Conservation (phyloP, 1,284 basidiomycete genomes). For the Heliocybe sulcata region DNA sequence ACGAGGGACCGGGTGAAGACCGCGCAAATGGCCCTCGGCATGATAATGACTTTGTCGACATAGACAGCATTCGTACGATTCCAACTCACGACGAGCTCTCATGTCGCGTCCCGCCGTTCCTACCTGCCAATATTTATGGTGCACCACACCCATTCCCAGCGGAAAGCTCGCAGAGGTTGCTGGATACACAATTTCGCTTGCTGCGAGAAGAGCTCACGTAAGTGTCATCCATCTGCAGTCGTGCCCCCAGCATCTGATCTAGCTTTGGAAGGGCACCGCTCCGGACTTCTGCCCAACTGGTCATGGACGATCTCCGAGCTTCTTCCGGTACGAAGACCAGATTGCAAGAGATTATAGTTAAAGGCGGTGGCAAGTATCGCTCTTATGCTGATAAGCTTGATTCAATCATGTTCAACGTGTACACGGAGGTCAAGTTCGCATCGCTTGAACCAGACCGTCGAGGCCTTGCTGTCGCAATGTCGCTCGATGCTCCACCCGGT, state of each 20-base stretch:
- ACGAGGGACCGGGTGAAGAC: conserved; percentile 15
- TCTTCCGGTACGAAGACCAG: conserved; percentile 17
- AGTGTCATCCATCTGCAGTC: conserved; percentile 5
- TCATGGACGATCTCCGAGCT: conserved; percentile 33
- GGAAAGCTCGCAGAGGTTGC: conserved; percentile 22
- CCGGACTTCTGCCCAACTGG: conserved; percentile 37
- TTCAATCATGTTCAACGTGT: conserved; percentile 47
- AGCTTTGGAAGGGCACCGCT: conserved; percentile 35
- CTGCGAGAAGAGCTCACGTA: conserved; percentile 33
- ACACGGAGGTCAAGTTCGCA: conserved; percentile 38
- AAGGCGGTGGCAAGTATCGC: conserved; percentile 39
- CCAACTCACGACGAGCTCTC: conserved; percentile 31
- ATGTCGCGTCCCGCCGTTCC: conserved; percentile 19
- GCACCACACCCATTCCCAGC: conserved; percentile 27
- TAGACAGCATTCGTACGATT: conserved; percentile 26
- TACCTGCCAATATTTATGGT: conserved; percentile 26
- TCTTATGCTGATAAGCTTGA: conserved; percentile 29
- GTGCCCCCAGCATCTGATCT: background rate
- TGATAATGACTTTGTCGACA: conserved; percentile 29
- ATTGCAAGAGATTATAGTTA: conserved; percentile 28
- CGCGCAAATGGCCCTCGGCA: conserved; percentile 17
- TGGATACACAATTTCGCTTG: conserved; percentile 34
- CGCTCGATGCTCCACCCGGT: conserved; percentile 44
- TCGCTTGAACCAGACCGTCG: conserved; percentile 35
- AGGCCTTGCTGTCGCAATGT: conserved; percentile 39